Evolutionary conservation across 2,329 filamentous ascomycete genomes (phyloP), one percentile per base, ranked within the genome.

Genomic region (Pseudopithomyces chartarum): DNA sequence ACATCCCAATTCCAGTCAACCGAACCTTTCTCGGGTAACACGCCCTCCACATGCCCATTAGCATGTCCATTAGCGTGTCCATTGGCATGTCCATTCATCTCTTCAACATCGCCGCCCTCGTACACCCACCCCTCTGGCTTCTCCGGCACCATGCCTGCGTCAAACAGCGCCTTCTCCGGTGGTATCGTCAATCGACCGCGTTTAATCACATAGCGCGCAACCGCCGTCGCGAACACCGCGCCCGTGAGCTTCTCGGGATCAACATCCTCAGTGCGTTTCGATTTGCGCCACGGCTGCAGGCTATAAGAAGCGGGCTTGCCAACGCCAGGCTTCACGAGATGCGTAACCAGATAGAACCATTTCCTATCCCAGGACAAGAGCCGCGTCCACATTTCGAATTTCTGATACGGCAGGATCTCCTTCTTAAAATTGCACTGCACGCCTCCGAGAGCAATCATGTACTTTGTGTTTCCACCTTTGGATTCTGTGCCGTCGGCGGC

Each of bases 161-260:
- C 84, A 42, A 85, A 81, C 23, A 98, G 81, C 7, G 94, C 81
- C 45, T 90, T 82, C 64, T 92, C 89, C 0, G 95, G 93, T 62
- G 93, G 87, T 3, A 98, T 86, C 0, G 94, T 98, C 67, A 95
- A 81, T 22, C 94, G 82, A 1, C 80, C 81, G 59, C 78, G 78
- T 68, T 83, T 83, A 57, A 81, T 77, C 2, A 82, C 81, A 59
- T 83, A 83, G 48, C 80, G 76, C 1, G 81, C 77, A 34, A 83
- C 71, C 7, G 76, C 79, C n/a, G 78, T 81, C 8, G 80, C 80
- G 59, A 76, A 82, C n/a, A 83, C 74, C 11, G 78, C 73, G 39
- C 76, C 75, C 57, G 74, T 74, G 22, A 81, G 57, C 55, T 73
- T 73, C 32, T 73, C 68, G 26, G 64, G 61, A 49, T 67, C 66